Evolutionary conservation across 1,284 basidiomycete species (phyloP), one percentile per base, ranked within the genome.

Genomic region (Pseudozyma hubeiensis): DNA sequence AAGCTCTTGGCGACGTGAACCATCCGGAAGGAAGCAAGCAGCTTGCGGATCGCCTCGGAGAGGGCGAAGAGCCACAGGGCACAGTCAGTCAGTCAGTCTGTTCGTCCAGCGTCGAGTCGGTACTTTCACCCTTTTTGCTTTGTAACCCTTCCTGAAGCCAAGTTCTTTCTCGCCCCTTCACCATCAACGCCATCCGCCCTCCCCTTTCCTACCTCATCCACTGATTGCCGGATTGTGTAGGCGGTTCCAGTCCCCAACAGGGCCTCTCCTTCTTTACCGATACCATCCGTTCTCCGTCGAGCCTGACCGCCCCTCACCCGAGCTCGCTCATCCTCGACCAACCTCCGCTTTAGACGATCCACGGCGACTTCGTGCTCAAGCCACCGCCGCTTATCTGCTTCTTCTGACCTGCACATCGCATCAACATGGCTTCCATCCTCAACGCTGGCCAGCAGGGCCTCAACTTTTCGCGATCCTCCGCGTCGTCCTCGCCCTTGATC

Each of bases 381-480:
- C 24, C 24, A 4, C 24, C 24, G 24, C 24, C 24, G 4, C 24
- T 4, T 24, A 24, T 24, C 35, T 4, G 14, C 34, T 50, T 37
- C 49, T 11, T 29, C 24, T 8, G n/a, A 41, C 16, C 16, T 41
- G 40, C 10, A 41, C 16, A 37, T 24, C 7, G 30, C 30, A 16
- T 55, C 45, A 53, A 11, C 19, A 73, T 73, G 70, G 60, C 70
- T 30, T 67, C 70, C 29, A 33, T 73, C 50, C 44, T 73, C 37
- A 61, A 57, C 61, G 61, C 55, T 40, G 70, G 70, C 46, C 70
- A 73, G 61, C 61, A 64, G 4, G 70, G 64, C 61, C 64, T 73
- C 37, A 64, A 67, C 61, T 67, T 67, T 13, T 73, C 70, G 44
- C 53, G 56, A 31, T 64, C 64, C 16, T 44, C 64, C 35, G 39